Evolutionary conservation across 441 rosid genomes (phyloP), one percentile per base, ranked within the genome.

Genomic region (Viola pubescens): DNA sequence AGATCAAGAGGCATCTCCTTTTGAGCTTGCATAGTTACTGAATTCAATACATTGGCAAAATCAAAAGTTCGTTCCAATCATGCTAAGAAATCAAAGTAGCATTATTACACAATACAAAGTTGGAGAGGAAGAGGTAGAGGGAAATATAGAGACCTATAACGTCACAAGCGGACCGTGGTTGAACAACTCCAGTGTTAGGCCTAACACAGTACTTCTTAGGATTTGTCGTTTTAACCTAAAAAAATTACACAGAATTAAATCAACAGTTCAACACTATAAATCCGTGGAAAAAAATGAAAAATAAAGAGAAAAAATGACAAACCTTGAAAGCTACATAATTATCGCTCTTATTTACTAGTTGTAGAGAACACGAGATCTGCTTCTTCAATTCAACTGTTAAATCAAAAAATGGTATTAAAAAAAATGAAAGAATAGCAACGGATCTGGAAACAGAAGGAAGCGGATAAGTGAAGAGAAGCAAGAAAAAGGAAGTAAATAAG

Each of bases 21-120:
- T 68, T 79, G 92, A 37, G 96, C 95, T 86, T 86, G 98, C 96
- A 86, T 88, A 56, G 92, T 84, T 59, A 91, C 97, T 88, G 58
- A 34, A 52, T 43, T 59, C 61, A 57, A 57, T 8, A 42, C 42
- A 47, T 16, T 7, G 19, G 19, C 13, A 44, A 41, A 26, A 26
- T 26, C 34, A 26, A 26, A 26, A 26, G 34, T 26, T 26, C 34
- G 34, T 26, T 26, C 34, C 34, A 26, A 26, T 26, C 34, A 26
- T 26, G 3, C 34, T 26, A 26, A 26, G 19, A 16, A 37, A 0
- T 47, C 2, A 54, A 65, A 52, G 10, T 5, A 1, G 19, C 19
- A 16, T 16, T 16, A 16, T 16, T 16, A 16, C 19, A 26, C 34
- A 26, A 26, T 26, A 26, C 16, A 34, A 5, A 50, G 54, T 37